Base-by-base conservation (phyloP, 2,329 filamentous ascomycete species). In the Rhinocladiella mackenziei region DNA sequence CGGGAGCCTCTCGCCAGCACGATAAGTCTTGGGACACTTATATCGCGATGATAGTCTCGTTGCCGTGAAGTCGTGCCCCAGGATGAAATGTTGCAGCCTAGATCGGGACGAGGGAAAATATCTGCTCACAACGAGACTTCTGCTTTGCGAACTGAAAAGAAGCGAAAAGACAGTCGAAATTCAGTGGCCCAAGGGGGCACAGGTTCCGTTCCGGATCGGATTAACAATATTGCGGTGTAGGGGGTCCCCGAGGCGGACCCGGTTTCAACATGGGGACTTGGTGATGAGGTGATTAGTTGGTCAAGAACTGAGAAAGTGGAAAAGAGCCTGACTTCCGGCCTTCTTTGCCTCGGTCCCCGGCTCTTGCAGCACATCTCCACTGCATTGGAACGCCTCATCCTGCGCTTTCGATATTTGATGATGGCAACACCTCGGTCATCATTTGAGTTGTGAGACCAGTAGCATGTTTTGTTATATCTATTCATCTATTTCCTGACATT, bases 331-430 rank as follows among this genome's bases (percentile, higher is more conserved):
- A n/a, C n/a, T n/a, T n/a, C n/a, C 11, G 26, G 6, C 20, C n/a
- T 22, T 14, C 18, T 38, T 30, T 48, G 39, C 44, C 44, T 48
- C 44, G 44, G 44, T 43, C 19, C 39, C 33, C 44, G 44, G 44
- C 33, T 38, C 13, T 40, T 13, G n/a, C n/a, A 7, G n/a, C 30
- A 15, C 14, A 13, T 23, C 23, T 19, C 33, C 40, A 20, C 36
- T 36, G 33, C 30, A 20, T 17, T 11, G 26, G 14, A 35, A 22
- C 23, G 7, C 25, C n/a, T 22, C 30, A 11, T 18, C 25, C 40
- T 40, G 35, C 43, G 13, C 20, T n/a, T 14, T 2, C 22, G 2
- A 22, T 13, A n/a, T 34, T 30, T 14, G 19, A 14, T 5, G n/a
- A n/a, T 30, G 15, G 4, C 31, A 33, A 8, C 31, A 26, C 23